These are phyloP conservation scores for Blastomyces parvus DNA, from an alignment of 2,329 filamentous ascomycete species.

Conservation along the genomic window DNA sequence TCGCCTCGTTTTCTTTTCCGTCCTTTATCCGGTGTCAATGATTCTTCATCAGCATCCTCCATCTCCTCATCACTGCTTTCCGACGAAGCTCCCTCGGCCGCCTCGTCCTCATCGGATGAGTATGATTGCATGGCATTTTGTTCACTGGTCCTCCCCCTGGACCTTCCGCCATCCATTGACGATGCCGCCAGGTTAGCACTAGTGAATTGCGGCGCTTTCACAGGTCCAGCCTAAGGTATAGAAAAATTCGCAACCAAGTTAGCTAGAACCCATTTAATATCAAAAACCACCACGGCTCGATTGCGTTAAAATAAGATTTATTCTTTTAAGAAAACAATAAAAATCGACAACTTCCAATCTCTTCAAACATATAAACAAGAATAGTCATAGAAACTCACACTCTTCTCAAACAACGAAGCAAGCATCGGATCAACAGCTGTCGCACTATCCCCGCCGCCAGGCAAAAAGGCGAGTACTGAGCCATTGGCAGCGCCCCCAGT, in stretches of 20 bases:
- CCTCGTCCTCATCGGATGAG: conserved; percentile 18
- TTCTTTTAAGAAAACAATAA: too few species aligned
- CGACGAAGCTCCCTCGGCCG: conserved; percentile 19
- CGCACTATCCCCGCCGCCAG: conserved; percentile 36
- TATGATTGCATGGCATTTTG: conserved; percentile 8
- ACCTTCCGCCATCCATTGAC: neutral
- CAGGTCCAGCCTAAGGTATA: conserved; percentile 29
- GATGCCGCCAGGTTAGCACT: neutral
- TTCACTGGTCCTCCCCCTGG: neutral
- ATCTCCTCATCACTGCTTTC: conserved; percentile 25
- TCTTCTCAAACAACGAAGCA: conserved; percentile 60
- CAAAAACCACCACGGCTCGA: neutral
- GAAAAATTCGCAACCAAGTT: neutral
- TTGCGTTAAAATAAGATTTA: too few species aligned
- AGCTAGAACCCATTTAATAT: neutral
- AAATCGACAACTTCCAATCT: neutral
- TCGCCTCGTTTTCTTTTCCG: conserved; percentile 48
- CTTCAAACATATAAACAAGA: neutral
- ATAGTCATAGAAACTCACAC: conserved; percentile 47
- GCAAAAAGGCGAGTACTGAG: conserved; percentile 35
- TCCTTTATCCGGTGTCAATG: conserved; percentile 25
- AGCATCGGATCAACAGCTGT: conserved; percentile 59
- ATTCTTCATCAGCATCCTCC: conserved; percentile 40
- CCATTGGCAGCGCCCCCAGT: conserved; percentile 12
- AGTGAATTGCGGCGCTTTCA: conserved; percentile 26